Evolutionary conservation across 805 yeast species (phyloP), one percentile per base, ranked within the genome.

Genomic region (Saccharomycopsis fermentans): DNA sequence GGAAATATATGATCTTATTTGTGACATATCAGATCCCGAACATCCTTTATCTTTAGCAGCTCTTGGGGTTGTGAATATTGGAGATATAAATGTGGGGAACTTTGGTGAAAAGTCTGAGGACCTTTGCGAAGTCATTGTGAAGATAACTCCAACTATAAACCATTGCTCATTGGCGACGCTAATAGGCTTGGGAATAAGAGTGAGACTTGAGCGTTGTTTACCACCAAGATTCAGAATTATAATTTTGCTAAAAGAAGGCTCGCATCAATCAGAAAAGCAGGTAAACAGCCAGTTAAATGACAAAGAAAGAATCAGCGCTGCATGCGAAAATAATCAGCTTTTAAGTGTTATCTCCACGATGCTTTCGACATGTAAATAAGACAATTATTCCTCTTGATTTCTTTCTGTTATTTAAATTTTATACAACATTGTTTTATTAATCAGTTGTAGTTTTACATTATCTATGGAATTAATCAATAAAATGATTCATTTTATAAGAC

Each of bases 291-390:
- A 94, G 73, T 78, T 94, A 61, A 94, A 94, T 68, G 99, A 94
- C 69, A 94, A 94, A 73, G 99, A 94, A 72, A 77, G 99, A 62
- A 97, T 94, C 0, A 95, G 96, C 35, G 99, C 99, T 29, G 99
- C 99, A 0, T 91, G 98, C 71, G 99, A 94, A 68, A 94, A 94
- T 67, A 96, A 87, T 59, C 99, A 94, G 73, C 75, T 94, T 50
- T 73, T 91, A 43, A 79, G 83, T 34, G 99, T 94, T n/a, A 87
- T 94, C 40, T 86, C 90, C 64, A 90, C 86, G 63, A 94, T 94
- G 99, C 77, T 94, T 59, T 78, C 87, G 39, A 86, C 94, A 3
- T 94, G 99, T 36, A 52, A 29, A 29, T 52, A 21, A 54, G 21
- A 2, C 14, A 6, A 19, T 12, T n/a, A 17, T 19, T 26, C 24